Percentiles rank a stretch among this genome's conserved stretches.
phyloP scores from a whole-genome alignment of 306 rosid species.

The Vigna trinervia region DNA sequence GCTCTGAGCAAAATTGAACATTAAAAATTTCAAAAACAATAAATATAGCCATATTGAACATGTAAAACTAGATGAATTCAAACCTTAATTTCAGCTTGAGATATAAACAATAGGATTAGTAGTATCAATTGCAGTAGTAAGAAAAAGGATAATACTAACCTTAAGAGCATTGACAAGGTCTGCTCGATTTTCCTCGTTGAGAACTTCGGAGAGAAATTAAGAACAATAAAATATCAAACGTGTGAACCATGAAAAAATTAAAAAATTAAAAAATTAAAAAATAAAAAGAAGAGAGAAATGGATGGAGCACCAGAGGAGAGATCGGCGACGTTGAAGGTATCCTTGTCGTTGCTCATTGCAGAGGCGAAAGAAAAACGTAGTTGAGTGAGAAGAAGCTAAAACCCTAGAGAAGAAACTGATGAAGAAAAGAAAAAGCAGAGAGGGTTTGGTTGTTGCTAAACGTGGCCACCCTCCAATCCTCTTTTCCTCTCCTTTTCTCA shows the following conservation, averaged over 20 bases:
- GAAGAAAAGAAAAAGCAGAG: slow-evolving; percentile 4
- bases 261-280: background rate
- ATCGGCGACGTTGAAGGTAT: slow-evolving; percentile 72
- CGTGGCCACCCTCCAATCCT: slow-evolving; percentile 56
- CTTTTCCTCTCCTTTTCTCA: slow-evolving; percentile 40
- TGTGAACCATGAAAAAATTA: background rate
- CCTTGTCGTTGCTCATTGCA: slow-evolving; percentile 77
- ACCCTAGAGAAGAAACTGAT: slow-evolving; percentile 70
- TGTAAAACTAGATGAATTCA: background rate
- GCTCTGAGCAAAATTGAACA: slow-evolving; percentile 53
- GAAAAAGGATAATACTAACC: slow-evolving; percentile 42
- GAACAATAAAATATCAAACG: background rate
- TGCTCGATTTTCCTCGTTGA: slow-evolving; percentile 72
- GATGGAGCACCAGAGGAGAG: slow-evolving; percentile 67
- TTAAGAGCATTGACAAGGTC: slow-evolving; percentile 88
- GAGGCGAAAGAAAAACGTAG: background rate
- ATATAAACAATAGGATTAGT: background rate
- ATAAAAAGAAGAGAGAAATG: background rate
- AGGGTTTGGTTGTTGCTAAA: slow-evolving; percentile 37
- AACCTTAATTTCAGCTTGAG: background rate
- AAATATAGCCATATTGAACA: background rate
- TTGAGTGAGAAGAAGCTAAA: slow-evolving; percentile 51
- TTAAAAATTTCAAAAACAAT: background rate
- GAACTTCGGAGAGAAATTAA: slow-evolving; percentile 49
- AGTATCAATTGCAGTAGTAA: background rate